Percentiles rank a stretch among this genome's conserved stretches.
Conservation (phyloP, 805 yeast species). For the Cyberlindnera petersonii region DNA sequence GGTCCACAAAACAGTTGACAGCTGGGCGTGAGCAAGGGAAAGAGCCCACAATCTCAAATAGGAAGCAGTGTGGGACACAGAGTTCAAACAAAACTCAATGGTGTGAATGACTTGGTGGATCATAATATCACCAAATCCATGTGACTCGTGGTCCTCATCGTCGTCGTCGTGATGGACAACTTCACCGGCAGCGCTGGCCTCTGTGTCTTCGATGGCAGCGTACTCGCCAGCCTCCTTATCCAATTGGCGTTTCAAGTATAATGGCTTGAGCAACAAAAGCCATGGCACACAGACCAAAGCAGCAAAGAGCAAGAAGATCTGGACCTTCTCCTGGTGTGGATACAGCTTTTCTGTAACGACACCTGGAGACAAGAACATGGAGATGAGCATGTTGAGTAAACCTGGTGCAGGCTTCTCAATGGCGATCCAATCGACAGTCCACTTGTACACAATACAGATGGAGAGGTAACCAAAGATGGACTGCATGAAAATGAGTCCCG, state of each 20-base stretch:
- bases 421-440: slow-evolving; percentile 90
- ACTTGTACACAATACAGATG: slow-evolving; percentile 82
- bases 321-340: slow-evolving; percentile 74
- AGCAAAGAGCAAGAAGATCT: slow-evolving; percentile 62
- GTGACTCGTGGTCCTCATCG: slow-evolving; percentile 36
- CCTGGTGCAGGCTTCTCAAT: slow-evolving; percentile 84
- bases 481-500: slow-evolving; percentile 93
- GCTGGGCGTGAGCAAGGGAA: slow-evolving; percentile 94
- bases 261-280: slow-evolving; percentile 79
- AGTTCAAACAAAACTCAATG: slow-evolving; percentile 93
- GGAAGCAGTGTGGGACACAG: slow-evolving; percentile 98
- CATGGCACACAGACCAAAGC: slow-evolving; percentile 93
- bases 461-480: slow-evolving; percentile 93
- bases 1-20: slow-evolving; percentile 91
- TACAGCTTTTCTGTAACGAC: slow-evolving; percentile 75
- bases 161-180: slow-evolving; percentile 7
- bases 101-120: slow-evolving; percentile 97
- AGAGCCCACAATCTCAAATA: slow-evolving; percentile 95
- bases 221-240: slow-evolving; percentile 31
- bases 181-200: slow-evolving; percentile 35
- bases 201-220: slow-evolving; percentile 32
- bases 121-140: slow-evolving; percentile 87
- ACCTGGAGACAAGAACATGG: slow-evolving; percentile 95
- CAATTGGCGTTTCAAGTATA: slow-evolving; percentile 49
- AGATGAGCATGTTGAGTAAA: slow-evolving; percentile 87